Evolutionary conservation across 1,284 basidiomycete genomes (phyloP).

Genomic region (Wolfiporia cocos): DNA sequence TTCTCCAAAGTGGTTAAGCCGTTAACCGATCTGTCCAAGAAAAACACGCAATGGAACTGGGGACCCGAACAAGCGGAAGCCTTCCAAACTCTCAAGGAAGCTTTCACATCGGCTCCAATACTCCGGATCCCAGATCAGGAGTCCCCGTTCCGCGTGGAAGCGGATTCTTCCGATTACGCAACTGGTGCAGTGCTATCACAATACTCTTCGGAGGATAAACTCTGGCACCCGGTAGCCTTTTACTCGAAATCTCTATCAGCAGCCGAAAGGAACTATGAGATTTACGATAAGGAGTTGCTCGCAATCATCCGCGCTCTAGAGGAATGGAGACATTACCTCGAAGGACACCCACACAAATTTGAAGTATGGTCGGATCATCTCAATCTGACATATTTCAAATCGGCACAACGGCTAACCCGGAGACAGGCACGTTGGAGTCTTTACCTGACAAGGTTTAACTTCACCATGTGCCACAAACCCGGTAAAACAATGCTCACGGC

Average conservation of each 20-base stretch:
- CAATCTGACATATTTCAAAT: constrained; percentile 1
- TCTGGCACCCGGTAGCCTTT: constrained; percentile 28
- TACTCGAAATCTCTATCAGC: constrained; percentile 24
- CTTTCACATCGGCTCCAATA: constrained; percentile 24
- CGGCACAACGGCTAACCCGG: constrained; percentile 28
- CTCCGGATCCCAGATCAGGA: constrained; percentile 27
- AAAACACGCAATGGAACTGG: constrained; percentile 13
- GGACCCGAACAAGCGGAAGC: constrained; percentile 7
- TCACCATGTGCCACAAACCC: constrained; percentile 26
- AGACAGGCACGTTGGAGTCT: constrained; percentile 32
- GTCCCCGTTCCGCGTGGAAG: constrained; percentile 17
- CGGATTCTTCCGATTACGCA: constrained; percentile 21
- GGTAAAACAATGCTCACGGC: constrained; percentile 15
- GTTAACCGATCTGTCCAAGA: constrained; percentile 19
- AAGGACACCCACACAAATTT: neutral
- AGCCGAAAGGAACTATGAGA: constrained; percentile 30
- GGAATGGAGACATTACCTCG: constrained; percentile 23
- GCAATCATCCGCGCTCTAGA: constrained; percentile 24
- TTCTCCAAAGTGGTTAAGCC: constrained; percentile 25
- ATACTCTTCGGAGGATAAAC: constrained; percentile 17
- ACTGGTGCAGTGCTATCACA: constrained; percentile 25
- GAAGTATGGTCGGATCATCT: neutral
- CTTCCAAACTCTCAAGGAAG: constrained; percentile 23
- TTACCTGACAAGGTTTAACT: constrained; percentile 29
- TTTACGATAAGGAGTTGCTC: constrained; percentile 34